Base-by-base conservation (phyloP, 2,329 filamentous ascomycete genomes). In the Colletotrichum sp. region DNA sequence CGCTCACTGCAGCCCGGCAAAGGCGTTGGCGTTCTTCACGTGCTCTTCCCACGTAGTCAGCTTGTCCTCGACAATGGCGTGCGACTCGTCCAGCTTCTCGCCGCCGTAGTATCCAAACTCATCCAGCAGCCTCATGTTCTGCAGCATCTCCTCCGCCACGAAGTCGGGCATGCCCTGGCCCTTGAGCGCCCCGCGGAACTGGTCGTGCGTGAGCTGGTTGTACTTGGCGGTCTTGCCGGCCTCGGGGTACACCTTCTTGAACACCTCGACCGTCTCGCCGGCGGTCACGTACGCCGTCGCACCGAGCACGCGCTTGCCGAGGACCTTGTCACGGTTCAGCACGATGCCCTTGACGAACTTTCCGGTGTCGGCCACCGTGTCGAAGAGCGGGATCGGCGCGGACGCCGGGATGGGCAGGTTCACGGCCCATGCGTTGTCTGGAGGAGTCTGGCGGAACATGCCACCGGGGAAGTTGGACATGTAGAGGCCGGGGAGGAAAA, bases 401-500 rank as follows among this genome's bases (percentile, higher is more conserved):
- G 78, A 80, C 36, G 80, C 68, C 9, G 84, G 75, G 73, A 82
- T 74, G 30, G 85, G 83, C 13, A 85, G 74, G 48, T 76, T 79
- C 36, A 85, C 80, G 34, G 80, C 85, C 82, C 84, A 79, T 30
- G 69, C 81, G 73, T 80, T 81, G 80, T 75, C 83, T 77, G 72
- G 80, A 78, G 71, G 83, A 59, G 70, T 80, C 39, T 74, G 77
- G 16, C 77, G 78, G 71, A 85, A 71, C 78, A 79, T 81, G 32
- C 74, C 77, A 13, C 79, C 81, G 2, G 82, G 71, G 19, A 88
- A 81, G 79, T 91, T 91, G 78, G 87, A 81, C 89, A 91, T 90
- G 79, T 90, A 92, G 67, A 84, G 85, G 3, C 85, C 90, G 0
- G 90, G 87, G n/a, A 87, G 82, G 79, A 90, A 87, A 80, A 90